phyloP scores from a whole-genome alignment of 164 flowering plant genomes.

The Taxillus chinensis region DNA sequence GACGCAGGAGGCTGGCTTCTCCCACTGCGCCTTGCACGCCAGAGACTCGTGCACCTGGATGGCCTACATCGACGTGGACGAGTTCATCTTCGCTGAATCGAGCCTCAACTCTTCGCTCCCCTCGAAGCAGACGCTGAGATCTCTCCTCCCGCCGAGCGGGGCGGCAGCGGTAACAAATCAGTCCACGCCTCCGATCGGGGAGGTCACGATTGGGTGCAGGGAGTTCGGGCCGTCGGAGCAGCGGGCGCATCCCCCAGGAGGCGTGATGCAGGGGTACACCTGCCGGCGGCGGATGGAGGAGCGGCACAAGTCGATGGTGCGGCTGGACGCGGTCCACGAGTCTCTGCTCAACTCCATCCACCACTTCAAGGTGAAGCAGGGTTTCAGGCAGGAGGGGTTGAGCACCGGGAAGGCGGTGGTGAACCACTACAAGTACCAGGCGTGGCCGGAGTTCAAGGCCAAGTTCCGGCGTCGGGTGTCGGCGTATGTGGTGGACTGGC shows the following conservation, averaged over 20 bases:
- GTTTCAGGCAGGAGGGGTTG: constrained; percentile 18
- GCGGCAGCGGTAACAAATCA: too few species aligned
- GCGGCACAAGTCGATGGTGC: constrained; percentile 73
- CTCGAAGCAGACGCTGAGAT: constrained; percentile 25
- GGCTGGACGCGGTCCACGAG: constrained; percentile 36
- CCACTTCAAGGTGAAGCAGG: constrained; percentile 50
- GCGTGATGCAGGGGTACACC: constrained; percentile 84
- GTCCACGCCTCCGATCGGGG: constrained; percentile 25
- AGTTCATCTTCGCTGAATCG: constrained; percentile 53
- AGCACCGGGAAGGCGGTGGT: constrained; percentile 24
- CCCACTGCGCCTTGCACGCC: constrained; percentile 45
- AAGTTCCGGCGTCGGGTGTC: constrained; percentile 86
- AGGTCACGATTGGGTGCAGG: constrained; percentile 37
- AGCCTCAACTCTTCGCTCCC: constrained; percentile 37
- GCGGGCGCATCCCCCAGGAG: constrained; percentile 39
- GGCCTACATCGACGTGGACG: constrained; percentile 74
- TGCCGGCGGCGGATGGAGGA: constrained; percentile 46
- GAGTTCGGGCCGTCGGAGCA: constrained; percentile 85
- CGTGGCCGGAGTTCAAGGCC: constrained; percentile 77
- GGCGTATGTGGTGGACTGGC: constrained; percentile 85
- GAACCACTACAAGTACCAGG: constrained; percentile 94
- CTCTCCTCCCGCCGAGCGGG: constrained; percentile 18
- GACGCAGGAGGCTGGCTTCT: constrained; percentile 90
- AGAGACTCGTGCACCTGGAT: constrained; percentile 57
- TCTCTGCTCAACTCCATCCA: constrained; percentile 58